Percentiles rank a stretch among this genome's conserved stretches.
phyloP scores from a whole-genome alignment of 2,329 filamentous ascomycete species.

The Metarhizium rileyi region DNA sequence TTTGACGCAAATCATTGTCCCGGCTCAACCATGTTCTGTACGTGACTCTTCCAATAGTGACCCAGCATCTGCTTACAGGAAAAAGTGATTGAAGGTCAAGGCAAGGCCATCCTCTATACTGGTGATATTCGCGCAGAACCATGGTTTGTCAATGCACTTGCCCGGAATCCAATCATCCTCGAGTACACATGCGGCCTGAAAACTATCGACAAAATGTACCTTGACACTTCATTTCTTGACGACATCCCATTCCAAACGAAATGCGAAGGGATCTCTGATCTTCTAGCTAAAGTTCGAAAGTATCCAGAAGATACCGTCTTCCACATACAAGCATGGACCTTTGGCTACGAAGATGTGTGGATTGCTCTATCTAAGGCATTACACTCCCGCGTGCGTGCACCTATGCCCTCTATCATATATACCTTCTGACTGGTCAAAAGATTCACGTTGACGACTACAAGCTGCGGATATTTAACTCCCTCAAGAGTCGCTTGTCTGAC shows the following conservation, averaged over 20 bases:
- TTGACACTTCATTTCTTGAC: constrained; percentile 70
- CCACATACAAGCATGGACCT: constrained; percentile 83
- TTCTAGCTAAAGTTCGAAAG: constrained; percentile 55
- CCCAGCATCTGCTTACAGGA: neutral
- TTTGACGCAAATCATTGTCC: constrained; percentile 89
- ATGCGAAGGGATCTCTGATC: constrained; percentile 64
- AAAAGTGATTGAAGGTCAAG: constrained; percentile 63
- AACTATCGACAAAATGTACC: constrained; percentile 69
- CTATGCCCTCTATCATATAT: neutral
- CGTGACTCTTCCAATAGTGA: constrained; percentile 13
- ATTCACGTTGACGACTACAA: constrained; percentile 83
- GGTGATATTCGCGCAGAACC: constrained; percentile 79
- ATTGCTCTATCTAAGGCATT: constrained; percentile 65
- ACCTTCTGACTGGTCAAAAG: constrained; percentile 23
- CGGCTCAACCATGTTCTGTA: constrained; percentile 81
- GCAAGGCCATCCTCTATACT: constrained; percentile 72
- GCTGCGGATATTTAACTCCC: constrained; percentile 57
- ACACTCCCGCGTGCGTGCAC: constrained; percentile 42
- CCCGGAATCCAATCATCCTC: constrained; percentile 61
- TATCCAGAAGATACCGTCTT: constrained; percentile 72
- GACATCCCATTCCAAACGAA: constrained; percentile 47
- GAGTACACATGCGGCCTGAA: constrained; percentile 62
- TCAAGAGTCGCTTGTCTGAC: constrained; percentile 36
- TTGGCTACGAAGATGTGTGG: constrained; percentile 87
- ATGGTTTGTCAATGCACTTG: constrained; percentile 73